These are phyloP conservation scores for Thalassiosira livingstoniorum DNA, from an alignment of 352 stramenopile species.

Conservation along the genomic window DNA sequence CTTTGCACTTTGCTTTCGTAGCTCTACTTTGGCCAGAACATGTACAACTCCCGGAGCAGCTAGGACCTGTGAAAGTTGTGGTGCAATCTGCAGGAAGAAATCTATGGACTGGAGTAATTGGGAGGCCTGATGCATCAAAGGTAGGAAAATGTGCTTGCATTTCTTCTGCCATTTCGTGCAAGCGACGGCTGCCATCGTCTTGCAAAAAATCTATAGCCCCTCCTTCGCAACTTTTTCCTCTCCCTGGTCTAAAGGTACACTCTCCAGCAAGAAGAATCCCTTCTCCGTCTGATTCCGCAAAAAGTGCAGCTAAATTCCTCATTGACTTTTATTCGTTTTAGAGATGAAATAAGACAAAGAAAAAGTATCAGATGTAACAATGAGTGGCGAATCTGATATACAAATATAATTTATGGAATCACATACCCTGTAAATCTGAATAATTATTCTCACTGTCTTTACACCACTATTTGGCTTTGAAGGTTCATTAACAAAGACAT, in stretches of 20 bases:
- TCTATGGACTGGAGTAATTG: conserved; percentile 27
- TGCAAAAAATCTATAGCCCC: conserved; percentile 30
- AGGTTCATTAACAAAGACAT: conserved; percentile 31
- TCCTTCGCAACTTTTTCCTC: conserved; percentile 2
- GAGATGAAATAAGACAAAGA: no score
- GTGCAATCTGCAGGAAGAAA: conserved; percentile 1
- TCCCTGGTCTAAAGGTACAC: conserved; percentile 26
- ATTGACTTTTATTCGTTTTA: conserved; percentile 40
- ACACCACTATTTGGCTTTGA: no score
- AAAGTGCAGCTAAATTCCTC: conserved; percentile 1
- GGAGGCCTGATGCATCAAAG: conserved; percentile 34
- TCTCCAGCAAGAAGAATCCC: conserved; percentile 43
- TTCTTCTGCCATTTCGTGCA: conserved; percentile 22
- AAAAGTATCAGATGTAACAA: no score
- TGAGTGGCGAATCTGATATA: no score
- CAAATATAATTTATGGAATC: no score
- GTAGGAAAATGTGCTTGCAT: conserved; percentile 38
- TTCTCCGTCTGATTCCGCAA: conserved; percentile 12
- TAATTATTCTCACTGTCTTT: no score
- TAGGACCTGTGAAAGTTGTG: background rate
- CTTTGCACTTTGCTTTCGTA: conserved; percentile 33
- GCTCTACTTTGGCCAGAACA: background rate
- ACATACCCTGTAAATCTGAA: no score
- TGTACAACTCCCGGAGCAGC: conserved; percentile 21
- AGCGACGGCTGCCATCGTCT: conserved; percentile 9